Evolutionary conservation across 805 yeast genomes (phyloP), one percentile per base, ranked within the genome.

Genomic region (Cyberlindnera misumaiensis): DNA sequence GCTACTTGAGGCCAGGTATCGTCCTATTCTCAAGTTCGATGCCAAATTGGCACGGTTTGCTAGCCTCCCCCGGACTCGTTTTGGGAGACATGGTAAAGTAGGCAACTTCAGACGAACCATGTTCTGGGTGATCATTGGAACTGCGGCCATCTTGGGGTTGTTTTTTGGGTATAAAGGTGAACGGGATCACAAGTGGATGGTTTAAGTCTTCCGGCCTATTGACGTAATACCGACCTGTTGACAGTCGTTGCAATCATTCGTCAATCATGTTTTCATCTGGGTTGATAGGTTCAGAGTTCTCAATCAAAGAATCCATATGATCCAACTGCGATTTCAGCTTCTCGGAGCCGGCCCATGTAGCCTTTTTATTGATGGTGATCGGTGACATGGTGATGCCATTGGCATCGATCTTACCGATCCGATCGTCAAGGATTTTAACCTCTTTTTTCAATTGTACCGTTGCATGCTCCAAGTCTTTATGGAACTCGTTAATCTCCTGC

Each of bases 371-470:
- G 17, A 83, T 73, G 30, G 72, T 68, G 3, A 83, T 70, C 1
- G 95, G 93, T 20, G 83, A 63, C 29, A 83, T 72, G 63, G 73
- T 72, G 15, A 73, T 55, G n/a, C 60, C 62, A 41, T 56, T 52
- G 35, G 70, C 71, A 14, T 67, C 65, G 28, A 67, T 66, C 5
- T 68, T 70, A 10, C 75, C 78, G 26, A 68, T 70, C 49, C 72
- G 71, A 32, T 73, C 75, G 58, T 83, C 88, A 58, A 83, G 64
- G 11, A 72, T 51, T 52, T 75, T 75, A 32, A 84, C 75, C 49
- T 84, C 95, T 34, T 71, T 68, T n/a, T 88, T 65, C 26, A 84
- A 58, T 32, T 67, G 67, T 12, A 74, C 69, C 3, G 88, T 77
- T 4, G 83, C 69, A 26, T 61, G 66, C 51, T 83, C 77, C 3